Evolutionary conservation across 306 rosid genomes (phyloP), one percentile per base, ranked within the genome.

Genomic region (Arachis stenosperma): DNA sequence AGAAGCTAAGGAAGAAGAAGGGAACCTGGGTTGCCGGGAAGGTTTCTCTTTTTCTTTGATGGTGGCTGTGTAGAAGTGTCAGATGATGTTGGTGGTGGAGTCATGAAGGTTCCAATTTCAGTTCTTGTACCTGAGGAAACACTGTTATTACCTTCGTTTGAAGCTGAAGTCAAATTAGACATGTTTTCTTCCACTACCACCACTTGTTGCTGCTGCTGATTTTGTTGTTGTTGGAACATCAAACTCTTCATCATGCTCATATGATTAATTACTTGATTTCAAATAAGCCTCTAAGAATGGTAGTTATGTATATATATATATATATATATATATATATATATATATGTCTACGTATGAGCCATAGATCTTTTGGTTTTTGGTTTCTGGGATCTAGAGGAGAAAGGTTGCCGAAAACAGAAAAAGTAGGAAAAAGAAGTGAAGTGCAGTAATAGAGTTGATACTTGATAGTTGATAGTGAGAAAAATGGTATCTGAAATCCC

Each of bases 21-120:
- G 56, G 29, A 80, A 94, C 99, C 99, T 84, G 99, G 99, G 84
- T 95, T 91, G 13, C 99, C 99, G 7, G 99, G 99, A 12, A 91
- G 96, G 86, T 86, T 95, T 85, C 98, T 90, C 74, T 90, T 95
- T 85, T 76, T 95, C 83, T 95, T 95, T 0, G 41, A 22, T 30
- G 41, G 30, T 17, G 85, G 86, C 54, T 88, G 89, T 53, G 67
- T 42, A 5, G 29, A n/a, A 6, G 22, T 14, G 65, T 80, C 89
- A 54, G 90, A 59, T 68, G 77, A 76, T 27, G 86, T 64, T 70
- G 75, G 81, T 27, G 86, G 82, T 14, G 87, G 73, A 47, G 79
- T 72, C 59, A 87, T 78, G 59, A 84, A 75, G 66, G 78, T 22
- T 22, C 27, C 27, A 22, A 22, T 69, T 79, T 93, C 96, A 27